These are phyloP conservation scores for Colletotrichum sublineola DNA, from an alignment of 2,329 filamentous ascomycete genomes.

Conservation along the genomic window DNA sequence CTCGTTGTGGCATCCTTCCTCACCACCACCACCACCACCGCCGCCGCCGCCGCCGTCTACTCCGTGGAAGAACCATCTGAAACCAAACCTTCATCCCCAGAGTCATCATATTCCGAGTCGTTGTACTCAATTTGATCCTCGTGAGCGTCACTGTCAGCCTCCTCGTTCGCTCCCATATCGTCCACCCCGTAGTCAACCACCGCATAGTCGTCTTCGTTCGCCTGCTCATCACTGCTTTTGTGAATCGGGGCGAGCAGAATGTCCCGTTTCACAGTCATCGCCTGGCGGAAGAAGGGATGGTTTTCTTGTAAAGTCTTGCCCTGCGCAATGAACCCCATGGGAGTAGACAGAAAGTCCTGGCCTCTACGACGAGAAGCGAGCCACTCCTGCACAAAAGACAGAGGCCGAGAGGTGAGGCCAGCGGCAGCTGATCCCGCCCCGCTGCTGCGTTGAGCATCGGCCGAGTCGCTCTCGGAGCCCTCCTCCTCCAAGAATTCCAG, in stretches of 20 bases:
- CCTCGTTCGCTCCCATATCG: constrained; percentile 37
- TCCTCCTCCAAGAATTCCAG: constrained; percentile 19
- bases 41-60: background rate
- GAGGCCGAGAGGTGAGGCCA: constrained; percentile 51
- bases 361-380: constrained; percentile 65
- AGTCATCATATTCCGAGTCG: constrained; percentile 30
- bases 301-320: constrained; percentile 61
- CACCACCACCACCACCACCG: too few species aligned
- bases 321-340: constrained; percentile 69
- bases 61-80: too few species aligned
- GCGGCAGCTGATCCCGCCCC: background rate
- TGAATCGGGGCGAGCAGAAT: constrained; percentile 20
- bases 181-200: constrained; percentile 28
- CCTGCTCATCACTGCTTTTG: background rate
- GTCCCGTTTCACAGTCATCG: constrained; percentile 34
- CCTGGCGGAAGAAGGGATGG: constrained; percentile 65
- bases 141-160: constrained; percentile 31
- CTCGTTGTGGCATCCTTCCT: background rate
- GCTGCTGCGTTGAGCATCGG: background rate
- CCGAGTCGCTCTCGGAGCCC: constrained; percentile 7
- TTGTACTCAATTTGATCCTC: constrained; percentile 40
- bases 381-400: constrained; percentile 69
- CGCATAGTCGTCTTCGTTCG: constrained; percentile 15
- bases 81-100: background rate
- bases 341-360: constrained; percentile 70